Evolutionary conservation across 768 basidiomycete genomes (phyloP).

Genomic region (Mycena galericulata): DNA sequence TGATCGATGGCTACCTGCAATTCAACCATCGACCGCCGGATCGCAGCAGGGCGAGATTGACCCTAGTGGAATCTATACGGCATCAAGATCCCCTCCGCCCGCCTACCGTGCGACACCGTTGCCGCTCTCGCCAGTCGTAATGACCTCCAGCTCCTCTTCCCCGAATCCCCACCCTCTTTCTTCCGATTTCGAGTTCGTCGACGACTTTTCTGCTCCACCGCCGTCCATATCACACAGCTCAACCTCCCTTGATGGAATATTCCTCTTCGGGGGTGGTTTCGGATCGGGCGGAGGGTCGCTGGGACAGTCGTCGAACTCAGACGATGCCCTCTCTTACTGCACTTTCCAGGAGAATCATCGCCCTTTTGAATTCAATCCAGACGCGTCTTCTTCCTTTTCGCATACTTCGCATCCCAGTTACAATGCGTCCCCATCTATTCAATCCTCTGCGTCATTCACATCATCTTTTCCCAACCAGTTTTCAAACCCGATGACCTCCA

Average conservation of each 20-base stretch:
- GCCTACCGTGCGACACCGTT: conserved; percentile 4
- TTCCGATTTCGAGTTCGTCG: conserved; percentile 11
- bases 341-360: neutral
- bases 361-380: conserved; percentile 5
- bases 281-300: neutral
- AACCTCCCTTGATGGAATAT: neutral
- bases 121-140: conserved; percentile 19
- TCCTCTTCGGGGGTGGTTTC: conserved; percentile 1
- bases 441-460: neutral
- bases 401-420: neutral
- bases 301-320: neutral
- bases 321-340: neutral
- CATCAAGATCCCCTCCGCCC: conserved; percentile 20
- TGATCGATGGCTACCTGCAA: conserved; percentile 23
- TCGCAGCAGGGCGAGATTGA: conserved; percentile 26
- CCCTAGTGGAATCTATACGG: conserved; percentile 17
- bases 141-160: conserved; percentile 9
- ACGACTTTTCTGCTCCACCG: neutral
- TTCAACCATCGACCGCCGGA: conserved; percentile 18
- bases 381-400: neutral
- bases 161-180: conserved; percentile 9
- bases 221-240: neutral
- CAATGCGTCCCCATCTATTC: neutral
- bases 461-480: neutral
- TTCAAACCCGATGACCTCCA: neutral